Evolutionary conservation across 345 rosid genomes (phyloP).

Genomic region (Sapria himalayana): DNA sequence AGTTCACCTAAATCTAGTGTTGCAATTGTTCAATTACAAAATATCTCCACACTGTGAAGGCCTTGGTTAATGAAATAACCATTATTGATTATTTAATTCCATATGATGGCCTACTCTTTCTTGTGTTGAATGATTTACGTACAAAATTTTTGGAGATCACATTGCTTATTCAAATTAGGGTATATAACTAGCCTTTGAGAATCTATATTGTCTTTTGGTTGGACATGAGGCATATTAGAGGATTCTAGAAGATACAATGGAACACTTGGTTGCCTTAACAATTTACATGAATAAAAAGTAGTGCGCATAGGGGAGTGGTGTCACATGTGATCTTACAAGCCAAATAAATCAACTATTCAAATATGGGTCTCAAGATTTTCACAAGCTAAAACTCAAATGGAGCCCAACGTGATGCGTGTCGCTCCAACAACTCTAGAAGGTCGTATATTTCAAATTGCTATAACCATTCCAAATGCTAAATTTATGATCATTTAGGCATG

Average conservation of each 20-base stretch:
- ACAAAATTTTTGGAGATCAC: not conserved
- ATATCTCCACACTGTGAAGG: not conserved
- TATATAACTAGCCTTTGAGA: not conserved
- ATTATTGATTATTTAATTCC: not conserved
- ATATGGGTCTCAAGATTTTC: not conserved
- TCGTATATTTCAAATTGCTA: no score
- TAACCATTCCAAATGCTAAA: no score
- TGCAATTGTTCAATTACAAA: not conserved
- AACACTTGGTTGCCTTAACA: not conserved
- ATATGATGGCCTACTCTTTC: not conserved
- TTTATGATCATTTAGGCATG: no score
- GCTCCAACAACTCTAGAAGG: no score
- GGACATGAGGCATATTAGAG: no score
- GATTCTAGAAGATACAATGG: not conserved
- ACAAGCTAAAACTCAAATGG: no score
- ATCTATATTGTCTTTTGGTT: not conserved
- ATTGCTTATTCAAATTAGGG: not conserved
- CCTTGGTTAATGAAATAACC: not conserved
- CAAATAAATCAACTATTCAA: no score
- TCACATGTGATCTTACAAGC: not conserved
- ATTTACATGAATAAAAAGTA: not conserved
- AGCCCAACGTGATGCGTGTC: no score
- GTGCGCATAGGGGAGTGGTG: not conserved
- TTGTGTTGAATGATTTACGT: not conserved
- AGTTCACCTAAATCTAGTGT: not conserved